Percentiles rank a stretch among this genome's conserved stretches.
These are phyloP conservation scores for Oldenlandia corymbosa DNA, from an alignment of 257 asterid species.

Conservation along the genomic window DNA sequence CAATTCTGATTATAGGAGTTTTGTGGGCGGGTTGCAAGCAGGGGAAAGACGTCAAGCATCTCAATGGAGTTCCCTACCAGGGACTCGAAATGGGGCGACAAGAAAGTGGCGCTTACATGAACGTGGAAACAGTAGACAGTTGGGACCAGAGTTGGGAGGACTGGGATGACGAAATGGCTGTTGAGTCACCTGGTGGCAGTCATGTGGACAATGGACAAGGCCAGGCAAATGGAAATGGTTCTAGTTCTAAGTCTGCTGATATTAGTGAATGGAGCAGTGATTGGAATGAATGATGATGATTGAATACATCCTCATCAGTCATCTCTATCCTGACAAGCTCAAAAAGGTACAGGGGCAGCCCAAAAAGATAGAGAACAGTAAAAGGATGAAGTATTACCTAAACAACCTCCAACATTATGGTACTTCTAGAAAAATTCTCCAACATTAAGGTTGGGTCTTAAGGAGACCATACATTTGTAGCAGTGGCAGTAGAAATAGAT, in stretches of 20 bases:
- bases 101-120: slow-evolving; percentile 20
- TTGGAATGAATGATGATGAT: slow-evolving; percentile 9
- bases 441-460: no score
- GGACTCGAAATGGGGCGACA: slow-evolving; percentile 59
- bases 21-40: slow-evolving; percentile 36
- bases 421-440: no score
- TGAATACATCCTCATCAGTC: background rate
- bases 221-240: slow-evolving; percentile 17
- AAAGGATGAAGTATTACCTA: background rate
- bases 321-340: background rate
- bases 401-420: no score
- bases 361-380: background rate
- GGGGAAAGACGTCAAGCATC: slow-evolving; percentile 27
- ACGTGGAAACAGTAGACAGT: slow-evolving; percentile 27
- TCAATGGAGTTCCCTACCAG: slow-evolving; percentile 44
- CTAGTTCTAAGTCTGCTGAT: slow-evolving; percentile 14
- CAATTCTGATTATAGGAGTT: slow-evolving; percentile 37
- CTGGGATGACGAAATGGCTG: slow-evolving; percentile 54
- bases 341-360: background rate
- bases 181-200: slow-evolving; percentile 15
- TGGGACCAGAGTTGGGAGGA: slow-evolving; percentile 68
- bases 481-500: background rate
- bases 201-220: slow-evolving; percentile 2
- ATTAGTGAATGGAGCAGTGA: slow-evolving; percentile 20
- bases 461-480: no score